Conservation (phyloP, 2,329 filamentous ascomycete species). For the Xenoacremonium recifei region DNA sequence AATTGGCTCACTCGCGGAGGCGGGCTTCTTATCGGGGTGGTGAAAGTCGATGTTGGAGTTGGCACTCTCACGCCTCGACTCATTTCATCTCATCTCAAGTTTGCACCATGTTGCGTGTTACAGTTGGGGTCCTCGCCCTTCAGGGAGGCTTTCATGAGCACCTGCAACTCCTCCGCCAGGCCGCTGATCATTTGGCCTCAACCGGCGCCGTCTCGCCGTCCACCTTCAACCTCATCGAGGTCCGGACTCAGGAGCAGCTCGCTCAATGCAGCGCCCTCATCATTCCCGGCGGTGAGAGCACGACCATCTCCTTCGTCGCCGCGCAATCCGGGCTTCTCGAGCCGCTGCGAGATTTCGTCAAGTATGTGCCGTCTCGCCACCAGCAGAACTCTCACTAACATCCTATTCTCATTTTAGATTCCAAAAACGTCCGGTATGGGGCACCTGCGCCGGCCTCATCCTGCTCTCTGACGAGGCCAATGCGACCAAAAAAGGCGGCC, state of each 20-base stretch:
- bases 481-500: constrained; percentile 83
- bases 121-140: constrained; percentile 67
- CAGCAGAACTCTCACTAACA: no score
- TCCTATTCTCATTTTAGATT: constrained; percentile 61
- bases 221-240: constrained; percentile 68
- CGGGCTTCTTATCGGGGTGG: no score
- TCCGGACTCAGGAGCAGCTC: constrained; percentile 74
- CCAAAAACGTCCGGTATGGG: constrained; percentile 82
- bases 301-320: constrained; percentile 86
- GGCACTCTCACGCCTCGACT: no score
- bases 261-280: constrained; percentile 76
- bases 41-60: no score
- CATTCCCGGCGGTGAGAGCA: constrained; percentile 93
- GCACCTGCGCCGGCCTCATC: constrained; percentile 93
- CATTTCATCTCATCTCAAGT: no score
- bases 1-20: no score
- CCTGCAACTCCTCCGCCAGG: constrained; percentile 69
- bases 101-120: constrained; percentile 36
- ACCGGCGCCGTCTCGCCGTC: constrained; percentile 17
- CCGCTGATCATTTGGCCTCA: constrained; percentile 51
- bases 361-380: no score
- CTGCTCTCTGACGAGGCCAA: constrained; percentile 86
- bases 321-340: constrained; percentile 78
- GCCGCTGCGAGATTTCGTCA: constrained; percentile 85
- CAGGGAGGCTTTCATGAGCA: constrained; percentile 95